Conservation (phyloP, 2,329 filamentous ascomycete species). For the Talaromyces amestolkiae region DNA sequence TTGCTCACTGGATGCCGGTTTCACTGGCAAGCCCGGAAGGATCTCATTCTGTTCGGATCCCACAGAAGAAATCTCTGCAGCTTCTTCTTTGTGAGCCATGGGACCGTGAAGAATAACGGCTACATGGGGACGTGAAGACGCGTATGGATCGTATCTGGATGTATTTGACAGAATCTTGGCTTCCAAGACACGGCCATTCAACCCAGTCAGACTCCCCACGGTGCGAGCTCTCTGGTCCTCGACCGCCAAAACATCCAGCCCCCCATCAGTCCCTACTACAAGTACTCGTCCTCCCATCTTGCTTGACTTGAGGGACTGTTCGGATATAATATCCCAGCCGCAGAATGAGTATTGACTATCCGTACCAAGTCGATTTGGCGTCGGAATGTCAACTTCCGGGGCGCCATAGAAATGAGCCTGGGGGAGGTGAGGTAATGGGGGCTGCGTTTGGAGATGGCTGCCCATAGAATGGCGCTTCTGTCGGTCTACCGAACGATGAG, state of each 20-base stretch:
- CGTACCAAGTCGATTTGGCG: conserved; percentile 23
- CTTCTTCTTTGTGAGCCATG: conserved; percentile 52
- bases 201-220: conserved; percentile 68
- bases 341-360: conserved; percentile 71
- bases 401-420: conserved; percentile 75
- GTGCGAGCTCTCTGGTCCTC: conserved; percentile 69
- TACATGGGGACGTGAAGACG: conserved; percentile 67
- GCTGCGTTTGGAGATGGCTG: conserved; percentile 35
- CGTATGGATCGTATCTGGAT: conserved; percentile 51
- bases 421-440: conserved; percentile 68
- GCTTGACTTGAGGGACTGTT: conserved; percentile 43
- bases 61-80: conserved; percentile 32
- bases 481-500: conserved; percentile 38
- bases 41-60: conserved; percentile 38
- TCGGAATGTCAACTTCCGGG: conserved; percentile 66
- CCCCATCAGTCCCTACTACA: conserved; percentile 76
- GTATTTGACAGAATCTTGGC: conserved; percentile 80
- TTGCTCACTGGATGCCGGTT: conserved; percentile 24
- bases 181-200: conserved; percentile 74
- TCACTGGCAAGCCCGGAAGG: conserved; percentile 28
- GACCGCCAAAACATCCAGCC: conserved; percentile 71
- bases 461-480: conserved; percentile 40
- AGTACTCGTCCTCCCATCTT: conserved; percentile 60
- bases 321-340: conserved; percentile 69
- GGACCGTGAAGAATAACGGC: conserved; percentile 80